Evolutionary conservation across 257 asterid genomes (phyloP).

Genomic region (Schizonepeta tenuifolia): DNA sequence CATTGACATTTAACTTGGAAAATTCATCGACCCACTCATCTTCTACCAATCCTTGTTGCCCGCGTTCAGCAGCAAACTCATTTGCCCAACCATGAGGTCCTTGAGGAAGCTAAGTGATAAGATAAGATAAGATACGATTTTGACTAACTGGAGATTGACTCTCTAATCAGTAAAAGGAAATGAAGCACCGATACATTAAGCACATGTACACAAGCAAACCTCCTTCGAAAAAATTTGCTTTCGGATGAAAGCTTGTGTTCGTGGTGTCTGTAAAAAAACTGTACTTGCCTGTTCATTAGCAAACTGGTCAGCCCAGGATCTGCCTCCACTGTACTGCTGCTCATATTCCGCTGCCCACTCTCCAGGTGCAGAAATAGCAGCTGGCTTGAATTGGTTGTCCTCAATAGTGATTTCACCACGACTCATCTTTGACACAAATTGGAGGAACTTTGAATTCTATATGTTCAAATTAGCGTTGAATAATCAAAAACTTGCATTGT

Average conservation of each 20-base stretch:
- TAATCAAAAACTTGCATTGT: conserved; percentile 18
- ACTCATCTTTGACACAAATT: conserved; percentile 98
- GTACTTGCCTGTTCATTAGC: conserved; percentile 78
- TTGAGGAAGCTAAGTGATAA: conserved; percentile 63
- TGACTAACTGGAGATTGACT: neutral
- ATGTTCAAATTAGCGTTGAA: conserved; percentile 31
- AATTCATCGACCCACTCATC: conserved; percentile 93
- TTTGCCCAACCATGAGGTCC: conserved; percentile 87
- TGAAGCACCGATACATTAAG: conserved; percentile 16
- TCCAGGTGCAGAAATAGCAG: conserved; percentile 66
- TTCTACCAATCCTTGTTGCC: conserved; percentile 56
- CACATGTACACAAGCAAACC: conserved; percentile 22
- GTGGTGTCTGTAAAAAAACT: conserved; percentile 20
- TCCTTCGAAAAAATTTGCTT: neutral
- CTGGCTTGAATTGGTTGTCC: conserved; percentile 89
- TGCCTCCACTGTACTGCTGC: conserved; percentile 76
- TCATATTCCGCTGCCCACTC: conserved; percentile 94
- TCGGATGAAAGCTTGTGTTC: neutral
- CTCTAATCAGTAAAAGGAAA: conserved; percentile 7
- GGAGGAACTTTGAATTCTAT: conserved; percentile 94
- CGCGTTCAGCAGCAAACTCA: conserved; percentile 79
- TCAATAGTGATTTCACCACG: conserved; percentile 93
- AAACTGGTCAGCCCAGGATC: conserved; percentile 95
- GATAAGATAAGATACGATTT: conserved; percentile 8
- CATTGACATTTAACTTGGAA: conserved; percentile 86